These are phyloP conservation scores for Rhizophagus clarus DNA, from an alignment of 192 early-diverging fungal genomes.

Conservation along the genomic window DNA sequence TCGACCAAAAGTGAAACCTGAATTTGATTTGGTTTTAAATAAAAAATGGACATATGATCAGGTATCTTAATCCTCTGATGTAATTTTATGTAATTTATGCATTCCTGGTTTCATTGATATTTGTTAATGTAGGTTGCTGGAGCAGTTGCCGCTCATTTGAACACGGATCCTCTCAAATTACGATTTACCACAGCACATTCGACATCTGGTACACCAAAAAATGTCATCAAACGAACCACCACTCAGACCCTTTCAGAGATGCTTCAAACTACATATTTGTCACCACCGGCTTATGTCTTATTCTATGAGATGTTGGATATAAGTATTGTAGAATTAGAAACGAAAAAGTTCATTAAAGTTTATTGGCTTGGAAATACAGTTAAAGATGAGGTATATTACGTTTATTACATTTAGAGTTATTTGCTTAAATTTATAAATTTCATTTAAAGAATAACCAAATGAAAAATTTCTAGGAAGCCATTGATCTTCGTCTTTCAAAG, in stretches of 20 bases:
- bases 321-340: conserved; percentile 80
- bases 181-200: conserved; percentile 59
- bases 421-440: neutral
- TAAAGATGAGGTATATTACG: conserved; percentile 61
- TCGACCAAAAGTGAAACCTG: conserved; percentile 51
- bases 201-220: conserved; percentile 37
- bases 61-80: too few relatives aligned
- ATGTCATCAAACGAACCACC: conserved; percentile 35
- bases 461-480: too few relatives aligned
- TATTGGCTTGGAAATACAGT: conserved; percentile 64
- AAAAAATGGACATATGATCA: conserved; percentile 44
- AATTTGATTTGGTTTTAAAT: conserved; percentile 55
- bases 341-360: conserved; percentile 71
- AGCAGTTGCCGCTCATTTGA: conserved; percentile 62
- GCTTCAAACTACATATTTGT: conserved; percentile 34
- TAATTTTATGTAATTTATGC: too few relatives aligned
- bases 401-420: neutral
- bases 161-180: conserved; percentile 70
- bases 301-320: conserved; percentile 87
- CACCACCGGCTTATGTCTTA: conserved; percentile 51
- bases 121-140: conserved; percentile 56
- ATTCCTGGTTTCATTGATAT: conserved; percentile 2
- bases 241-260: conserved; percentile 45
- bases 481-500: conserved; percentile 76
- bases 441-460: neutral